Base-by-base conservation (phyloP, 2,329 filamentous ascomycete species). In the Fusarium protoensiforme region DNA sequence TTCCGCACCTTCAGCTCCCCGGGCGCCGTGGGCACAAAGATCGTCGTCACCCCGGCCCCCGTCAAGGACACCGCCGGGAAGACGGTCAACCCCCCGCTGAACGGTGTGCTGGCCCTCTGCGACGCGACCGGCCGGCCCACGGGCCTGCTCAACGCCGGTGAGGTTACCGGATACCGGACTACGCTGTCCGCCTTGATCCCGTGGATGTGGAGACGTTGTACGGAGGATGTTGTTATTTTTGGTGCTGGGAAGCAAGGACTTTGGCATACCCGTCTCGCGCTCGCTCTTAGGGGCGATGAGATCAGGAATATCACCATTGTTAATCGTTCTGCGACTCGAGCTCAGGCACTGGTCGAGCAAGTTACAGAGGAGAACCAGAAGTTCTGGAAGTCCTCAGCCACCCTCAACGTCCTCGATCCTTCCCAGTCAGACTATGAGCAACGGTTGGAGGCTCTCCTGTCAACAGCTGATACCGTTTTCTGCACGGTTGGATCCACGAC, bases 201-300 rank as follows among this genome's bases (percentile, higher is more conserved):
- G 24, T 89, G 89, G 79, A 85, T 88, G 18, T 81, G 74, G 68
- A 71, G 79, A 65, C 33, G 64, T 27, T 38, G 53, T 3, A 75
- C 79, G 0, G 61, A 90, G 74, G 89, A 89, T 18, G 75, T 93
- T 2, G 86, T 90, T 6, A 87, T 93, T 33, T 94, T 94, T 74
- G 92, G 92, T 1, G 91, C 91, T 0, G 92, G 92, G 33, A 90
- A 89, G 72, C 91, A 93, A 80, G 92, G 92, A 1, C 89, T 92
- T 77, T 94, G 92, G 92, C 92, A 93, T 76, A 88, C 92, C 10
- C 87, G 91, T 1, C 86, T 94, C 7, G 90, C 91, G 0, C 81
- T 94, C 3, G 83, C 91, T 3, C 84, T 93, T 0, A 68, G 79
- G 4, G 78, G 78, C 0, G 39, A 59, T 1, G 76, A 79, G 16